Evolutionary conservation across 2,329 filamentous ascomycete genomes (phyloP).

Genomic region (Penicillium frequentans): DNA sequence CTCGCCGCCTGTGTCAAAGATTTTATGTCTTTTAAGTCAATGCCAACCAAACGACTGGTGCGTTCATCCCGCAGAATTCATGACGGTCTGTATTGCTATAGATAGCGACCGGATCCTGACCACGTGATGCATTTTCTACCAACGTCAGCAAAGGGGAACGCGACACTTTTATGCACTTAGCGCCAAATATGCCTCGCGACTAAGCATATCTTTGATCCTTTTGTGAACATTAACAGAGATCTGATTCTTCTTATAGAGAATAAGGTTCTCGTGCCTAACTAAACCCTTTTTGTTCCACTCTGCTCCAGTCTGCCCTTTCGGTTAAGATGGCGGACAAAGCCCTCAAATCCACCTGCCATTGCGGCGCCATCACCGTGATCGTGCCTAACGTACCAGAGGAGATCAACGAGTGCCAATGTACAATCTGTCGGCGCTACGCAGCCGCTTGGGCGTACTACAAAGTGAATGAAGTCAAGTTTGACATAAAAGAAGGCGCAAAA

Average conservation of each 20-base stretch:
- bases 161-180: too few species aligned
- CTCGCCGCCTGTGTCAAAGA: too few species aligned
- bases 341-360: conserved; percentile 9
- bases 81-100: too few species aligned
- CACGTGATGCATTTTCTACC: too few species aligned
- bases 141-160: too few species aligned
- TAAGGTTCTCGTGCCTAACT: background rate
- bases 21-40: too few species aligned
- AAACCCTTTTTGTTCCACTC: background rate
- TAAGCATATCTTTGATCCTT: too few species aligned
- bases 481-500: conserved; percentile 7
- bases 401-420: conserved; percentile 14
- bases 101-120: too few species aligned
- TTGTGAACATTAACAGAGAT: too few species aligned
- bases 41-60: too few species aligned
- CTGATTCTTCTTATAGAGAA: background rate
- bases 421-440: conserved; percentile 12
- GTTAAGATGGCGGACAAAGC: conserved; percentile 4
- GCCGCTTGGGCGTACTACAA: conserved; percentile 13
- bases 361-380: conserved; percentile 9
- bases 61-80: too few species aligned
- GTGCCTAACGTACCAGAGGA: conserved; percentile 5
- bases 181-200: too few species aligned
- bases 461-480: conserved; percentile 8
- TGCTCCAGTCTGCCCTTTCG: background rate